Conservation (phyloP, 1,139 yeast genomes). For the Zhuliangozyma parablackwelliae region DNA sequence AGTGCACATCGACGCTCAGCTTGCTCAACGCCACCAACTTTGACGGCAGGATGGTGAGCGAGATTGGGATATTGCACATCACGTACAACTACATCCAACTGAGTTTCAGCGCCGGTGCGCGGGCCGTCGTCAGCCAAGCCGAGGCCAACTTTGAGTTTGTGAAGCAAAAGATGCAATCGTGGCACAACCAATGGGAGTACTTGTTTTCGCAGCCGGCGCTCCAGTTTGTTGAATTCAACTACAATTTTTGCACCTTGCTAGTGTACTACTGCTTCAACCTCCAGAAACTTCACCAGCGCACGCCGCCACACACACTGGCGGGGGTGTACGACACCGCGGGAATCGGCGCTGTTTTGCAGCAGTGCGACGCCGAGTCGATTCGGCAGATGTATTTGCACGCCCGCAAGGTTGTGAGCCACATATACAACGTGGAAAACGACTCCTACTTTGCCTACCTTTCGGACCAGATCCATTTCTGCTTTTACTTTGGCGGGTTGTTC, state of each 20-base stretch:
- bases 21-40: conserved; percentile 68
- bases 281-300: conserved; percentile 12
- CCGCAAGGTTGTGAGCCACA: conserved; percentile 38
- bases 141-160: conserved; percentile 23
- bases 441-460: conserved; percentile 65
- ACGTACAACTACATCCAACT: conserved; percentile 58
- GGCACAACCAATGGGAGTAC: conserved; percentile 74
- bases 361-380: conserved; percentile 18
- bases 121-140: conserved; percentile 14
- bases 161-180: conserved; percentile 39
- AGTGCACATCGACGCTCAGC: conserved; percentile 59
- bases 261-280: conserved; percentile 33
- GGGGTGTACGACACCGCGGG: not conserved
- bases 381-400: conserved; percentile 30
- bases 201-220: conserved; percentile 68
- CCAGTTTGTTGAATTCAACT: conserved; percentile 74
- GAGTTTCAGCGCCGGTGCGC: not conserved
- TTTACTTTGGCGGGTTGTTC: conserved; percentile 48
- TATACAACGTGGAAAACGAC: conserved; percentile 45
- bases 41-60: conserved; percentile 82
- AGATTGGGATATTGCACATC: conserved; percentile 59
- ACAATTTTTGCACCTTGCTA: conserved; percentile 59
- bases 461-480: conserved; percentile 62
- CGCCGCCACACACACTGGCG: no score
- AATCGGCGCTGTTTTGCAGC: conserved; percentile 13